phyloP scores from a whole-genome alignment of 1,284 basidiomycete species.

The Leccinum subrobustum region DNA sequence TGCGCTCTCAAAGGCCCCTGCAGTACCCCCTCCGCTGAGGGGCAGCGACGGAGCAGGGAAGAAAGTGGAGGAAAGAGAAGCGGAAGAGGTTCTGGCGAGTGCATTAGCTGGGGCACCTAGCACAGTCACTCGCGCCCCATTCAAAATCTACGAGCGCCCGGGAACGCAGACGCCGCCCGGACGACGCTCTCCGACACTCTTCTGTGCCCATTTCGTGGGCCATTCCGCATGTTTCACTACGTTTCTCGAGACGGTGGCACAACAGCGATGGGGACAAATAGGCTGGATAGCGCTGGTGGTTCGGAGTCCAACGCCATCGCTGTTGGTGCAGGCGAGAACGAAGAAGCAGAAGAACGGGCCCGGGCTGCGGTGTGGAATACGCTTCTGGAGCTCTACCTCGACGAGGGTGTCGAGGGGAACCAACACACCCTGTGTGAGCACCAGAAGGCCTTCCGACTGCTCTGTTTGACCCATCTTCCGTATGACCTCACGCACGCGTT shows the following conservation, averaged over 20 bases:
- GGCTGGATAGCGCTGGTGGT: slow-evolving; percentile 43
- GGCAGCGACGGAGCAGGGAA: slow-evolving; percentile 35
- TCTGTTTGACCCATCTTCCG: slow-evolving; percentile 65
- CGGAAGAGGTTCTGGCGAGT: slow-evolving; percentile 21
- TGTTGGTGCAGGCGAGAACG: slow-evolving; percentile 37
- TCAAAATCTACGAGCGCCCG: slow-evolving; percentile 16
- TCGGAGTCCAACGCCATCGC: slow-evolving; percentile 9
- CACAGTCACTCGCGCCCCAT: slow-evolving; percentile 31
- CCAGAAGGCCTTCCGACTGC: slow-evolving; percentile 67
- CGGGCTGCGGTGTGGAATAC: slow-evolving; percentile 96
- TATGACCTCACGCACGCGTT: slow-evolving; percentile 92
- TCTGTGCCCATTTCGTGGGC: slow-evolving; percentile 95
- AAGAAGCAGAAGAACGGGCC: slow-evolving; percentile 61
- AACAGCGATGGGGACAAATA: slow-evolving; percentile 75
- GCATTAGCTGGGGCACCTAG: slow-evolving; percentile 16
- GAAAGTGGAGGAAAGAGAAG: slow-evolving; percentile 20
- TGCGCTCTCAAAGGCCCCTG: slow-evolving; percentile 58
- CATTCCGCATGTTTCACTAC: slow-evolving; percentile 58
- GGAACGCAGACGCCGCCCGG: slow-evolving; percentile 37
- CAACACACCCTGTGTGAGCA: slow-evolving; percentile 10
- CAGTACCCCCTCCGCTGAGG: slow-evolving; percentile 41
- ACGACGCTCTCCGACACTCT: slow-evolving; percentile 80
- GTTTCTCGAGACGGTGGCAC: slow-evolving; percentile 89
- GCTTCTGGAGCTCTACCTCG: slow-evolving; percentile 88
- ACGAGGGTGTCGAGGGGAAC: slow-evolving; percentile 21